phyloP scores from a whole-genome alignment of 805 yeast genomes.

The Phaffomyces opuntiae region DNA sequence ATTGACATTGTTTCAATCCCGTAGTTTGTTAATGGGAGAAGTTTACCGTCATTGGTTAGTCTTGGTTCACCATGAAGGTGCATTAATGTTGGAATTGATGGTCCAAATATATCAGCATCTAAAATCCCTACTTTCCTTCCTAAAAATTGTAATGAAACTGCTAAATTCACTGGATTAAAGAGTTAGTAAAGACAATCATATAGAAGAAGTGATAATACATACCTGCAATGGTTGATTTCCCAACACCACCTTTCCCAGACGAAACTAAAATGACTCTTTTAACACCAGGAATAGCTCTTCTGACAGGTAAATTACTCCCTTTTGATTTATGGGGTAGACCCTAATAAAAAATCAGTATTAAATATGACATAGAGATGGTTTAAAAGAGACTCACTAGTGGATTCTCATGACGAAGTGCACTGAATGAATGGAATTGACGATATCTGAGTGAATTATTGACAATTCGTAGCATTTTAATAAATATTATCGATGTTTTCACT shows the following conservation, averaged over 20 bases:
- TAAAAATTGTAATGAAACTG: slow-evolving; percentile 46
- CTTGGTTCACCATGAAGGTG: slow-evolving; percentile 67
- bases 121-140: slow-evolving; percentile 61
- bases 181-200: background rate
- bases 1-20: slow-evolving; percentile 84
- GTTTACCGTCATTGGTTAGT: slow-evolving; percentile 40
- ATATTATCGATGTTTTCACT: no score
- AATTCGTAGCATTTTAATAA: background rate
- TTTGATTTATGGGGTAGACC: slow-evolving; percentile 17
- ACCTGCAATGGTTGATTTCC: slow-evolving; percentile 62
- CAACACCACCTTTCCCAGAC: slow-evolving; percentile 81
- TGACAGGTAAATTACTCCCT: slow-evolving; percentile 49
- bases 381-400: slow-evolving; percentile 39
- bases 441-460: no score
- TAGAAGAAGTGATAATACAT: background rate
- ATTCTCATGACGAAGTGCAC: slow-evolving; percentile 33
- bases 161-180: slow-evolving; percentile 42
- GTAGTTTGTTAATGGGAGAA: slow-evolving; percentile 62
- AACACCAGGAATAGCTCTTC: slow-evolving; percentile 52
- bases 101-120: slow-evolving; percentile 83
- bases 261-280: slow-evolving; percentile 59
- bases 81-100: slow-evolving; percentile 69
- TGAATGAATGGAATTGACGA: background rate
- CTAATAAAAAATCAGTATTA: slow-evolving; percentile 4
- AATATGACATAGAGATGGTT: background rate